phyloP scores from a whole-genome alignment of 495 filamentous ascomycete genomes.

The Melanomma pulvis-pyrius region DNA sequence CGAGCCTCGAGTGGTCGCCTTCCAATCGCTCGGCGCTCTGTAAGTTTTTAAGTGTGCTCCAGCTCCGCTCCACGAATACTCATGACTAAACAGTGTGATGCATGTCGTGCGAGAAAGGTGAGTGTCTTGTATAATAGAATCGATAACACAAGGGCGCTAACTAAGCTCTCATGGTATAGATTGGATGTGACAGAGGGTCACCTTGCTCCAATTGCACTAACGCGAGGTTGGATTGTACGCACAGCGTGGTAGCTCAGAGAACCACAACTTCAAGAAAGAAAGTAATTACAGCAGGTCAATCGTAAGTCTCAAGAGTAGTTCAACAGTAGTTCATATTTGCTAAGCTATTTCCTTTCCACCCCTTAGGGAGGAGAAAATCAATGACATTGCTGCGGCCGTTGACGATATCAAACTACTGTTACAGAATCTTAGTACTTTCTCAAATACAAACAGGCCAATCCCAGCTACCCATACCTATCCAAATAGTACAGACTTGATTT shows the following conservation, averaged over 20 bases:
- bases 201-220: slow-evolving; percentile 40
- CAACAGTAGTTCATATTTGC: not conserved
- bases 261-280: slow-evolving; percentile 34
- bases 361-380: slow-evolving; percentile 41
- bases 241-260: slow-evolving; percentile 35
- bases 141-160: not conserved
- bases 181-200: slow-evolving; percentile 39
- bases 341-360: not conserved
- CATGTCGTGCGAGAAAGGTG: not conserved
- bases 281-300: slow-evolving; percentile 40
- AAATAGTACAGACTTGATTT: slow-evolving; percentile 26
- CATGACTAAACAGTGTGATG: not conserved
- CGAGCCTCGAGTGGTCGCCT: not conserved
- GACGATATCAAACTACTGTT: slow-evolving; percentile 36
- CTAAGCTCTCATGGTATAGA: slow-evolving; percentile 1
- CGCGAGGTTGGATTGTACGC: slow-evolving; percentile 35
- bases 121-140: not conserved
- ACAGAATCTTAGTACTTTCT: slow-evolving; percentile 31
- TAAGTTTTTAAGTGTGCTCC: not conserved
- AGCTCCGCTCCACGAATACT: not conserved
- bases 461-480: not conserved
- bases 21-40: not conserved
- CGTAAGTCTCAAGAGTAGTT: slow-evolving; percentile 34
- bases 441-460: slow-evolving; percentile 29
- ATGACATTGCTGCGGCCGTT: slow-evolving; percentile 38